Evolutionary conservation across 2,329 filamentous ascomycete genomes (phyloP).

Genomic region (Zalaria obscura): DNA sequence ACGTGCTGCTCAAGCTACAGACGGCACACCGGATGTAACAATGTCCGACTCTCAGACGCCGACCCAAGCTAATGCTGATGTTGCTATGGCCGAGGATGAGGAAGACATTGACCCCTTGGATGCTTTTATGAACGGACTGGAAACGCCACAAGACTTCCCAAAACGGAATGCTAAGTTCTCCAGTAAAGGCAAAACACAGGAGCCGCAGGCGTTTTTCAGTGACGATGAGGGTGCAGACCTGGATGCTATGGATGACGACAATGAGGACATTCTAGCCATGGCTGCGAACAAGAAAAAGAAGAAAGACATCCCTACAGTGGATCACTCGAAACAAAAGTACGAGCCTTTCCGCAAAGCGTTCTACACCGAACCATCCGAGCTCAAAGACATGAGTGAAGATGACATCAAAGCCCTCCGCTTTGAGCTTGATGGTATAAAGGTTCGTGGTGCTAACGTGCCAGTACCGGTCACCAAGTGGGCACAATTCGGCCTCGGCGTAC

Average conservation of each 20-base stretch:
- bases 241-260: constrained; percentile 48
- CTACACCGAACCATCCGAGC: constrained; percentile 78
- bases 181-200: constrained; percentile 40
- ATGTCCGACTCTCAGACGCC: constrained; percentile 26
- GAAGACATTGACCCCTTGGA: constrained; percentile 81
- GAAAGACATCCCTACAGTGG: constrained; percentile 79
- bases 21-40: constrained; percentile 29
- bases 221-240: constrained; percentile 62
- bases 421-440: constrained; percentile 91
- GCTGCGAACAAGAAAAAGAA: constrained; percentile 63
- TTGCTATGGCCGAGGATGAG: constrained; percentile 35
- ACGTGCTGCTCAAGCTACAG: constrained; percentile 42
- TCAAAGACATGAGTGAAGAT: constrained; percentile 69
- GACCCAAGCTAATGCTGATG: constrained; percentile 11
- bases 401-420: constrained; percentile 70
- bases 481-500: constrained; percentile 78
- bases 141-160: constrained; percentile 30
- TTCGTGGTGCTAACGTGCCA: constrained; percentile 73
- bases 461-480: constrained; percentile 95
- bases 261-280: constrained; percentile 50
- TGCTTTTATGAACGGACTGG: constrained; percentile 79
- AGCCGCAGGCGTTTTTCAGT: constrained; percentile 76
- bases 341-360: constrained; percentile 85
- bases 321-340: constrained; percentile 78
- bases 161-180: constrained; percentile 6